Evolutionary conservation across 192 early-diverging fungal species (phyloP), one percentile per base, ranked within the genome.

Genomic region (Coemansia javaensis): DNA sequence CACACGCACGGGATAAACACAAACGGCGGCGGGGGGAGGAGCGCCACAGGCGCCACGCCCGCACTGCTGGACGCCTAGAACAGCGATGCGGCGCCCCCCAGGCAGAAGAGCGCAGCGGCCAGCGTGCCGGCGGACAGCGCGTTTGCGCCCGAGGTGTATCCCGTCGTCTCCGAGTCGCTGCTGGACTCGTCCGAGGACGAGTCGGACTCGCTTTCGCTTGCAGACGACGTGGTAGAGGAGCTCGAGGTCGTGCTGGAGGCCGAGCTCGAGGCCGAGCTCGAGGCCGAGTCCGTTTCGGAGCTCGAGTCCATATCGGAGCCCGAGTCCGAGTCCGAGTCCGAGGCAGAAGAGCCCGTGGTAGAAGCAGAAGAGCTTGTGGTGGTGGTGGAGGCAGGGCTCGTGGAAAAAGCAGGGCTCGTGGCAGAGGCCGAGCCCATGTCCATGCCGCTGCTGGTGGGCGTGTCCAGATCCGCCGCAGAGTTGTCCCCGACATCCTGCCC

Each of bases 41-140:
- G 17, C 12, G 14, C 24, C 11, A 39, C 8, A 21, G 21, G 15
- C 17, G 18, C 17, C 7, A 36, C 2, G 7, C 6, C 4, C 33
- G n/a, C 4, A 36, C 14, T 16, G 15, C n/a, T 17, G 15, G 36
- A 35, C 17, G 22, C 15, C 62, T 49, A 69, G 59, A 69, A 69
- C 40, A 69, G 53, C 2, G 66, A 53, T 35, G 44, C 50, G 3
- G 24, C 36, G 16, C 63, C 63, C 30, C 53, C 66, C 47, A 69
- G 21, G 30, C 52, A 56, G 21, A 69, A 16, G 13, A 51, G 27
- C 12, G 53, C 12, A 5, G 41, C 47, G 36, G 50, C 5, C 7
- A 41, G 25, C 32, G 11, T 43, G 14, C 7, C 45, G 12, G 20
- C 10, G 15, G 45, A 32, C 31, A 42, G 49, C 2, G 40, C 17